Conservation (phyloP, 2,329 filamentous ascomycete genomes). For the Ophiocordyceps camponoti-saundersi region DNA sequence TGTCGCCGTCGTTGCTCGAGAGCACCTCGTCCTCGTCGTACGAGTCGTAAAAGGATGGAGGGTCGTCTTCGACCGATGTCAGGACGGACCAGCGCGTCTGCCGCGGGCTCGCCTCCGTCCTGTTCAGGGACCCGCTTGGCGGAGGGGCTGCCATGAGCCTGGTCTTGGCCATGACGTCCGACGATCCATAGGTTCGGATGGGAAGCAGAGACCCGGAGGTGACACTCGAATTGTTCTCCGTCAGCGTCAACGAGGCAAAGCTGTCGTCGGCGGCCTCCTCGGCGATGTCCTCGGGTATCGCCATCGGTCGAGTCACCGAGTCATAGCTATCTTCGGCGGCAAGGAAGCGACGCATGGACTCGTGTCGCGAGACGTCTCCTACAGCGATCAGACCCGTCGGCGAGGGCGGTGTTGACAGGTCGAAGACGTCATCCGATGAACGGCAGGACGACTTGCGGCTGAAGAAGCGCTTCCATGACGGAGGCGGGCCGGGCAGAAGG, state of each 20-base stretch:
- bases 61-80: constrained; percentile 21
- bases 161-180: constrained; percentile 10
- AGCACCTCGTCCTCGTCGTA: constrained; percentile 23
- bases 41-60: constrained; percentile 28
- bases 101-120: constrained; percentile 6
- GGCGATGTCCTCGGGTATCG: constrained; percentile 18
- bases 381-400: neutral
- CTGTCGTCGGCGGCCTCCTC: constrained; percentile 38
- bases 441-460: constrained; percentile 18
- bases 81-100: constrained; percentile 12
- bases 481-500: constrained; percentile 29
- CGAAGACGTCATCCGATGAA: neutral
- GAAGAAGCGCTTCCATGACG: constrained; percentile 35
- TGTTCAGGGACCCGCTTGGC: constrained; percentile 7
- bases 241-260: constrained; percentile 35
- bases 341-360: constrained; percentile 25
- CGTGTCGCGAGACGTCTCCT: constrained; percentile 10
- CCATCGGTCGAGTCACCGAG: constrained; percentile 8
- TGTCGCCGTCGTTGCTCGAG: constrained; percentile 19
- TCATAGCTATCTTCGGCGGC: neutral
- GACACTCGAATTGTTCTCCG: constrained; percentile 24
- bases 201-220: constrained; percentile 37
- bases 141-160: constrained; percentile 5
- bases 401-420: neutral
- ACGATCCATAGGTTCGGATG: constrained; percentile 18